Evolutionary conservation across 768 basidiomycete species (phyloP), one percentile per base, ranked within the genome.

Genomic region (Lentinus brumalis): DNA sequence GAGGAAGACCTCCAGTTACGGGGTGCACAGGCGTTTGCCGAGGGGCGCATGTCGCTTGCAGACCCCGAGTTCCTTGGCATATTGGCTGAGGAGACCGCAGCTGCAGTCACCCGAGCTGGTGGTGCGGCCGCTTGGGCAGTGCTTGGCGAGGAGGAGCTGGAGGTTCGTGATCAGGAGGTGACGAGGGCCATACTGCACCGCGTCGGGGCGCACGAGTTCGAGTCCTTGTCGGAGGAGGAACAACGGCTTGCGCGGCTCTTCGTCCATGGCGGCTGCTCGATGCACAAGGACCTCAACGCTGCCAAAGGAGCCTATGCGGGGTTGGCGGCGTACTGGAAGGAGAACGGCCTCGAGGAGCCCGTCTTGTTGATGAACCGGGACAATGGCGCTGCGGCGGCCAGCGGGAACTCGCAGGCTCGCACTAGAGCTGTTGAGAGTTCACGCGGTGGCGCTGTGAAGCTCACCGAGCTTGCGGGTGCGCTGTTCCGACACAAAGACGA

Each of bases 211-310:
- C n/a, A 59, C 0, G 54, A 47, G 5, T 70, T 66, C 46, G 54
- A 41, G 1, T 35, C 39, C n/a, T 49, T 74, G 1, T 50, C 69
- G 0, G 52, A 50, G 5, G 14, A 30, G 2, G 66, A 72, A 52
- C 26, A 61, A 50, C 50, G 52, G 7, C 57, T 53, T 0, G 57
- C 72, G 0, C 54, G 70, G 11, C 63, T 76, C 1, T 78, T 78
- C 59, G 59, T 78, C 7, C 74, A 71, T 70, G 73, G 62, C 26
- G 76, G 75, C 1, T 78, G 77, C 61, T 74, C 72, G 47, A 76
- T 75, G 73, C 77, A 79, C 65, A 78, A 78, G 61, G 76, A 77
- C 29, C 64, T 67, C 44, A 79, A 78, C 54, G 62, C 66, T 10
- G 64, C 75, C 47, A 74, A 74, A 50, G 74, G 67, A 8, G 75